Base-by-base conservation (phyloP, 164 flowering plant species). In the Saururus chinensis region DNA sequence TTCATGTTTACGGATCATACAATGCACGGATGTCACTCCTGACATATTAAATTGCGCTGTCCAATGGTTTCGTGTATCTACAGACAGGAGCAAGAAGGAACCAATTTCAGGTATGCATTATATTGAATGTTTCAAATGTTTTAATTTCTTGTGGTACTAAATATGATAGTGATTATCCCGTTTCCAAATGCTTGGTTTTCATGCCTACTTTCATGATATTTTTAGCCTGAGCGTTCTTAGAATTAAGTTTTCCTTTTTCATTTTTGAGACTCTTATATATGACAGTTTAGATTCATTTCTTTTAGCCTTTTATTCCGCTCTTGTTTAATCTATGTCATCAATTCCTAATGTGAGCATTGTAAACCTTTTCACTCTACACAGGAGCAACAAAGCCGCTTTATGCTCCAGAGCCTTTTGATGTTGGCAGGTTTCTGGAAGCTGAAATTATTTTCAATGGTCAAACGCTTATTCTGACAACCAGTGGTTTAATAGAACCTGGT, bases 351-450 rank as follows among this genome's bases (percentile, higher is more conserved):
- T 30, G 2, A 30, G 2, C 35, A 14, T 35, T 52, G 20, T 45
- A 25, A 20, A 22, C 20, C 20, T 40, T 49, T 48, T 53, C 1
- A 56, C 57, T n/a, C 55, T 61, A 40, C 61, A 42, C 77, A 95
- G 99, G 99, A 58, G 99, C 99, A 53, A 91, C 81, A 8, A 95
- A 91, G 77, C 55, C 79, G 67, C 74, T 82, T 57, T 95, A 95
- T 80, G 98, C 99, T 61, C 96, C 95, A 16, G 99, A 91, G 76
- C 97, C 99, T 42, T 84, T 77, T 72, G 99, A 95, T 74, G 96
- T 91, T 74, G 97, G 99, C 8, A 68, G 80, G 62, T 71, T 73
- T 56, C 78, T 95, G 81, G 85, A 79, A 75, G 97, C 81, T 24
- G 96, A 89, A 53, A 84, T 91, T 63, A 57, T 55, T 69, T 70